Base-by-base conservation (phyloP, 2,329 filamentous ascomycete species). In the Fusarium pseudoanthophilum region DNA sequence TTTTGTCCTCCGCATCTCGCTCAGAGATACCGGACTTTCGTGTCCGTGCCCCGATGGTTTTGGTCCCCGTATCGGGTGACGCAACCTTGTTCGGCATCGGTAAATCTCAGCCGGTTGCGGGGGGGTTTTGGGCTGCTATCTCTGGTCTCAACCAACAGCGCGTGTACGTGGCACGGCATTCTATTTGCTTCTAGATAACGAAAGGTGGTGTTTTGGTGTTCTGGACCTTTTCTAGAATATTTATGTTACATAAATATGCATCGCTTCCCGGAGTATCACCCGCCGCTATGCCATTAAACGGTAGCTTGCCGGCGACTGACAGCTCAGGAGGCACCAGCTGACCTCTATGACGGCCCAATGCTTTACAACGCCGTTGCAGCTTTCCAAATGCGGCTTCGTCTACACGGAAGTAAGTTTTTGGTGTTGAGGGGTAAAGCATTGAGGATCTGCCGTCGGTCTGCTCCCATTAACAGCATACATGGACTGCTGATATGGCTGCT, bases 51-150 rank as follows among this genome's bases (percentile, higher is more conserved):
- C 65, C 39, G 58, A 57, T 60, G 24, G 51, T 40, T 60, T 24
- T 24, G 30, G 26, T 42, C 36, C 65, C 64, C 52, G 37, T 64
- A 69, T 64, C 59, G 65, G 42, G 24, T 69, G 67, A 69, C 67
- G 67, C 65, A 69, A 69, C 67, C 51, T 69, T 36, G 59, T 65
- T 69, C 67, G 67, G 67, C 59, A 39, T 65, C 67, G 65, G 65
- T 69, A 46, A 59, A 69, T 59, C 46, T 8, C 52, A 43, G 65
- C 65, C 67, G 67, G 36, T 40, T 70, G 52, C 59, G 65, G 67
- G 52, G 62, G 32, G 51, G 40, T 66, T 36, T n/a, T 46, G 26
- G 5, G 32, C 48, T 51, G 15, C 40, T 61, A 67, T 67, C 64
- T 67, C 14, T 53, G 46, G 13, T 21, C 9, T 30, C 63, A 60